A percentile compares a stretch with the other conserved stretches of the same genome.
Conservation (phyloP, 768 basidiomycete genomes). For the Hygrocybe punicea region DNA sequence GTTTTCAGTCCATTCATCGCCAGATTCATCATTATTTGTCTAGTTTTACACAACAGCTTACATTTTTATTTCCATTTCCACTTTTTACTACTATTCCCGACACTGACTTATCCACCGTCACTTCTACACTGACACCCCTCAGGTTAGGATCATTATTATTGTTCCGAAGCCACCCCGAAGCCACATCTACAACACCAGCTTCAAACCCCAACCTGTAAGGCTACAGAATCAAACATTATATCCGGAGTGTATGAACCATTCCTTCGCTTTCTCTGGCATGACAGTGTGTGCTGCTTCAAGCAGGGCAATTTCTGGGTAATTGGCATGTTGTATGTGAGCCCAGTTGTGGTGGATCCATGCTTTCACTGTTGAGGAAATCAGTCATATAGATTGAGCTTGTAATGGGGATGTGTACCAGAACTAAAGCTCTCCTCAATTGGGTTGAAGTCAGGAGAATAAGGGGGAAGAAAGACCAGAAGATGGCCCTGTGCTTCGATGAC, state of each 20-base stretch:
- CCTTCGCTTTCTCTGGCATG: not conserved
- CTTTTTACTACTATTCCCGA: too few relatives aligned
- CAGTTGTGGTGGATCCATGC: slow-evolving; percentile 6
- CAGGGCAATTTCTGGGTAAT: slow-evolving; percentile 7
- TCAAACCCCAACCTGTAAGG: too few relatives aligned
- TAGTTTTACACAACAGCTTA: too few relatives aligned
- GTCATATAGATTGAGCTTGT: too few relatives aligned
- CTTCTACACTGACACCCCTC: too few relatives aligned
- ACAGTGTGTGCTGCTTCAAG: not conserved
- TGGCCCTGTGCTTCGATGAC: slow-evolving; percentile 6
- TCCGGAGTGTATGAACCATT: slow-evolving; percentile 1
- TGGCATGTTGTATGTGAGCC: slow-evolving; percentile 5
- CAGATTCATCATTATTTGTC: too few relatives aligned
- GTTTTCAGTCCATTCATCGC: too few relatives aligned
- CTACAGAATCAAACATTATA: not conserved
- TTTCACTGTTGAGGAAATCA: not conserved
- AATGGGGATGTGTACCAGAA: not conserved
- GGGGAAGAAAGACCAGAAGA: not conserved
- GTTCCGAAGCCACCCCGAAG: too few relatives aligned
- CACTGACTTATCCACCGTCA: too few relatives aligned
- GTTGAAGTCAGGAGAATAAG: slow-evolving; percentile 2
- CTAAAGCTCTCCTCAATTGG: not conserved
- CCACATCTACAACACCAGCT: too few relatives aligned
- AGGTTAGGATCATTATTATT: too few relatives aligned
- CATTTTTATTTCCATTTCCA: too few relatives aligned